Evolutionary conservation across 169 alveolate genomes (phyloP).

Genomic region (Fabrea salina): DNA sequence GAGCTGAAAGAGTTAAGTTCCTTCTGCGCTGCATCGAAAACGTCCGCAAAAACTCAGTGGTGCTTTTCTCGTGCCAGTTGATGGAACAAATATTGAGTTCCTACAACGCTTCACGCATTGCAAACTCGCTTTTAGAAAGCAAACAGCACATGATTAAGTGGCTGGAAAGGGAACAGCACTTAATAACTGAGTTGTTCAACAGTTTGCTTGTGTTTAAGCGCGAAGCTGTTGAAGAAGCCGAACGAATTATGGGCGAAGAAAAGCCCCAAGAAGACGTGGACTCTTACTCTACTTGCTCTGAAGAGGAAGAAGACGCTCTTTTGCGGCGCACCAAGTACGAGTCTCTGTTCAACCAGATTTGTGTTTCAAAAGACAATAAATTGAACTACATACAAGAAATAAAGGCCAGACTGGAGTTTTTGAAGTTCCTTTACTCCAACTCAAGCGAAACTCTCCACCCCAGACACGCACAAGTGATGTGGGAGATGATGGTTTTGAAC

Average conservation of each 20-base stretch:
- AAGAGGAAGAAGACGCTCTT: slow-evolving; percentile 12
- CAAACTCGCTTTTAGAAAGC: neutral
- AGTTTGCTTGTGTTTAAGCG: neutral
- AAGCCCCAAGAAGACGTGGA: neutral
- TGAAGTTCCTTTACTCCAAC: slow-evolving; percentile 1
- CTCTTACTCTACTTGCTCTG: neutral
- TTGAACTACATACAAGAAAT: slow-evolving; percentile 2
- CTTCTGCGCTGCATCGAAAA: slow-evolving; percentile 8
- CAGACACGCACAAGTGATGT: neutral
- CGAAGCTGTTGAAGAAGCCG: neutral
- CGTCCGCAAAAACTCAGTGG: neutral
- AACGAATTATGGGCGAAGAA: neutral
- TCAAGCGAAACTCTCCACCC: neutral
- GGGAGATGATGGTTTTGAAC: neutral
- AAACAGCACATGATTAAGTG: neutral
- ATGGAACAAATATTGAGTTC: neutral
- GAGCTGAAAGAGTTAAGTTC: neutral
- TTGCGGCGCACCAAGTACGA: neutral
- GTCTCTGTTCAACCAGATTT: neutral
- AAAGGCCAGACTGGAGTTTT: neutral
- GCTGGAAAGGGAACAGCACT: neutral
- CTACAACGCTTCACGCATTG: neutral
- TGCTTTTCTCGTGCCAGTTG: neutral
- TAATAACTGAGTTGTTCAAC: neutral
- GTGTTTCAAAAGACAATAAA: neutral